Conservation (phyloP, 805 yeast species). For the Pichia pseudocactophila region DNA sequence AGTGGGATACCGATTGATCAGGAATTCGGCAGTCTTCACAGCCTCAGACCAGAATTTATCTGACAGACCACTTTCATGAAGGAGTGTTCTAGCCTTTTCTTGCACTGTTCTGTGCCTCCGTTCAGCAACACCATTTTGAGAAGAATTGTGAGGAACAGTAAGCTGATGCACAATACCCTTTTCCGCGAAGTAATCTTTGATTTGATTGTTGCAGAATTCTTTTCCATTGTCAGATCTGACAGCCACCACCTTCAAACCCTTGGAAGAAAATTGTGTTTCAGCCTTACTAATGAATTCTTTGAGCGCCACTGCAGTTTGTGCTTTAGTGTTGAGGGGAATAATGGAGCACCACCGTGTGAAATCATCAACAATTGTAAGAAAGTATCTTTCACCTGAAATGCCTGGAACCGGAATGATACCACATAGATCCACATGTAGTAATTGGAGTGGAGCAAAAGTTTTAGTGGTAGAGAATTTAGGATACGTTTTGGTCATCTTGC, state of each 20-base stretch:
- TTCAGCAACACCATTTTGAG: constrained; percentile 12
- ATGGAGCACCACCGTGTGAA: constrained; percentile 1
- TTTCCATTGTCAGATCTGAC: constrained; percentile 2
- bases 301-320: not conserved
- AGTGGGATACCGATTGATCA: constrained; percentile 3
- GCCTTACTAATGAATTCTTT: not conserved
- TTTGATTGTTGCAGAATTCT: not conserved
- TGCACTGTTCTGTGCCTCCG: constrained; percentile 6
- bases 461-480: no score
- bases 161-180: constrained; percentile 5
- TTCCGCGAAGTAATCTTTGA: not conserved
- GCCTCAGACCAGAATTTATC: constrained; percentile 5
- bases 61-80: constrained; percentile 1
- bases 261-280: constrained; percentile 1
- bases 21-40: constrained; percentile 4
- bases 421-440: constrained; percentile 27
- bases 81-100: not conserved
- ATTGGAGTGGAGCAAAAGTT: no score
- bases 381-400: constrained; percentile 2
- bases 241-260: not conserved
- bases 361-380: constrained; percentile 10
- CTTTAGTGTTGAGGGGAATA: not conserved
- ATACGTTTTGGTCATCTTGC: no score
- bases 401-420: constrained; percentile 9
- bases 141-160: constrained; percentile 7